A percentile compares a stretch with the other conserved stretches of the same genome.
phyloP scores from a whole-genome alignment of 75 land plant genomes.

The Selaginella tamariscina region DNA sequence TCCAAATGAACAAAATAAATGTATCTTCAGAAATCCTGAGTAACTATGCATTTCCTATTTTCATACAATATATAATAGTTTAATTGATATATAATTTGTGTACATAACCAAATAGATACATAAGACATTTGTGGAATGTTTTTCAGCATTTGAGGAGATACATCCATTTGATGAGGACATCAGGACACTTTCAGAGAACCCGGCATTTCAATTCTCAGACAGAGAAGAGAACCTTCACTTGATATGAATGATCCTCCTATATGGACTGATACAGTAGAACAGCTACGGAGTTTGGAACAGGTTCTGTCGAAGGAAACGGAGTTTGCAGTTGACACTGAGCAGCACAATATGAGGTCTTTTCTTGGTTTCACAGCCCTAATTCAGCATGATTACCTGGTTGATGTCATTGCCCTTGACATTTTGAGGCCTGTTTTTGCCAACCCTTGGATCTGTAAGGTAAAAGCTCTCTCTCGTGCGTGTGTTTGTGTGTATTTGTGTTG shows the following conservation, averaged over 20 bases:
- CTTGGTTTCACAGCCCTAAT: constrained; percentile 12
- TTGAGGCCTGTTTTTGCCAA: constrained; percentile 12
- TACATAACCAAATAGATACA: too few species aligned
- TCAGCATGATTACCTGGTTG: constrained; percentile 28
- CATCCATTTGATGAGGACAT: constrained; percentile 52
- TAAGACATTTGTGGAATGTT: too few species aligned
- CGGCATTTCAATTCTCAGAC: constrained; percentile 9
- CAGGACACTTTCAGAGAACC: constrained; percentile 23
- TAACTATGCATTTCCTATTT: too few species aligned
- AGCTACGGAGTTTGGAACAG: background rate
- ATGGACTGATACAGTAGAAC: background rate
- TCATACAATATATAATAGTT: too few species aligned
- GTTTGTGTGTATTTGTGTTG: too few species aligned
- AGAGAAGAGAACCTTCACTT: background rate
- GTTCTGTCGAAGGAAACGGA: background rate
- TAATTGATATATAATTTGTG: too few species aligned
- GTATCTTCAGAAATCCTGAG: too few species aligned
- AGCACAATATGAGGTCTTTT: background rate
- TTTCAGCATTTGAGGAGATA: too few species aligned
- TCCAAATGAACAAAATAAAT: too few species aligned
- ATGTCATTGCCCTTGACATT: constrained; percentile 50
- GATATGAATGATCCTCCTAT: constrained; percentile 9
- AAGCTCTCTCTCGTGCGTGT: too few species aligned
- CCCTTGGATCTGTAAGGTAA: constrained; percentile 3
- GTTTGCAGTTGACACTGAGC: constrained; percentile 7